Evolutionary conservation across 2,329 filamentous ascomycete genomes (phyloP), one percentile per base, ranked within the genome.

Genomic region (Aspergillus neotritici): DNA sequence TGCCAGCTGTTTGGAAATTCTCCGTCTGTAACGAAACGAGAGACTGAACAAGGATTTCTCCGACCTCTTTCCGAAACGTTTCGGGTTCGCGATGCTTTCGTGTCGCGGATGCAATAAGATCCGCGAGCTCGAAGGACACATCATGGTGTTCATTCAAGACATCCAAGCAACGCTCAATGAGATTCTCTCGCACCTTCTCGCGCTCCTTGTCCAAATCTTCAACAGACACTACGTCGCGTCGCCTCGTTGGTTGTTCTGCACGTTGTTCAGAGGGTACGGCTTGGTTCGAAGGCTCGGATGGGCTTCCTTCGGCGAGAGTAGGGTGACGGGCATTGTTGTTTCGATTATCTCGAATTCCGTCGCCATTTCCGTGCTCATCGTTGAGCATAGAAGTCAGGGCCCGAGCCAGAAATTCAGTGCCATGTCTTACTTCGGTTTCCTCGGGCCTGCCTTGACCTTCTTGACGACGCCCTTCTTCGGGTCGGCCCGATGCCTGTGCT

Each of bases 151-250:
- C 83, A 62, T 91, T 86, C 41, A 98, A 82, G 29, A 97, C 82
- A 57, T 96, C 90, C 15, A 98, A 73, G 52, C 87, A 94, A 45
- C 88, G 85, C 55, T 96, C 90, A 46, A 97, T 90, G 42, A 97
- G 69, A 43, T 87, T 83, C 14, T 80, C 75, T 31, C 87, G 80
- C 32, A 97, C 73, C n/a, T 75, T 77, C 4, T 77, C 74, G 35
- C 93, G 82, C 62, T 87, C 79, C 29, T 79, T 78, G 49, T 95
- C 87, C 5, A 98, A 73, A 51, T 89, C 84, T 45, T 96, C 87
- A 44, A 89, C 75, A 0, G 86, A 85, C 28, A 57, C 52, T 28
- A 67, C 48, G 40, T 67, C 58, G 13, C 63, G 65, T 30, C 57
- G 55, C 40, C 50, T 59, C 31, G 54, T 46, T 9, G 55, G 43